Percentiles rank a stretch among this genome's conserved stretches.
Evolutionary conservation across 352 stramenopile genomes (phyloP).

Genomic region (Globisporangium yorkense): DNA sequence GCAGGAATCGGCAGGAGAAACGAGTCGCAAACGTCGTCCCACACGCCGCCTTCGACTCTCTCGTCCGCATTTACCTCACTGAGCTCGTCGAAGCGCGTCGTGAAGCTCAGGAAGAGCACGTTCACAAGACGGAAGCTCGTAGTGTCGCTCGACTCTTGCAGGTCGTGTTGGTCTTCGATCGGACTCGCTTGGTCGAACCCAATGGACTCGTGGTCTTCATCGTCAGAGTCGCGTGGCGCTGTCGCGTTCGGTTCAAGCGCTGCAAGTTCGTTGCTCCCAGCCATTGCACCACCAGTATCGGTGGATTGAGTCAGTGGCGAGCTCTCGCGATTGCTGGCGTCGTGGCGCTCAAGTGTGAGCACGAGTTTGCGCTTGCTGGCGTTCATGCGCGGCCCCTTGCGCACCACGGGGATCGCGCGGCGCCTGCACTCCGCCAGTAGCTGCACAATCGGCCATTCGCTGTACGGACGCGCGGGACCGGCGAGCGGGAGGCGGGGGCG

Average conservation of each 20-base stretch:
- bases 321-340: background rate
- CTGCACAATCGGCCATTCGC: conserved; percentile 3
- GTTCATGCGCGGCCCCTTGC: conserved; percentile 3
- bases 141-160: background rate
- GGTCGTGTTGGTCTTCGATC: background rate
- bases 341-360: background rate
- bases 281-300: background rate
- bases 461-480: conserved; percentile 1
- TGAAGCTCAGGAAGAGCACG: conserved; percentile 9
- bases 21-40: background rate
- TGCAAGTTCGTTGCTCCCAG: background rate
- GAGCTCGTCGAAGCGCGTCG: conserved; percentile 5
- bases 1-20: background rate
- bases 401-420: conserved; percentile 3
- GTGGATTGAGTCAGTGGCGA: background rate
- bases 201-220: background rate
- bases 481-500: background rate
- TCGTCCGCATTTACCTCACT: background rate
- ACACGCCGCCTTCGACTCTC: background rate
- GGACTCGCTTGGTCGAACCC: background rate
- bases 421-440: conserved; percentile 3
- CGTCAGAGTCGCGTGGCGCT: background rate
- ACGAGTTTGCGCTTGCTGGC: conserved; percentile 2
- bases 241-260: background rate
- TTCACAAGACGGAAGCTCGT: conserved; percentile 7